These are phyloP conservation scores for Erodium texanum DNA, from an alignment of 441 rosid genomes.

Conservation along the genomic window DNA sequence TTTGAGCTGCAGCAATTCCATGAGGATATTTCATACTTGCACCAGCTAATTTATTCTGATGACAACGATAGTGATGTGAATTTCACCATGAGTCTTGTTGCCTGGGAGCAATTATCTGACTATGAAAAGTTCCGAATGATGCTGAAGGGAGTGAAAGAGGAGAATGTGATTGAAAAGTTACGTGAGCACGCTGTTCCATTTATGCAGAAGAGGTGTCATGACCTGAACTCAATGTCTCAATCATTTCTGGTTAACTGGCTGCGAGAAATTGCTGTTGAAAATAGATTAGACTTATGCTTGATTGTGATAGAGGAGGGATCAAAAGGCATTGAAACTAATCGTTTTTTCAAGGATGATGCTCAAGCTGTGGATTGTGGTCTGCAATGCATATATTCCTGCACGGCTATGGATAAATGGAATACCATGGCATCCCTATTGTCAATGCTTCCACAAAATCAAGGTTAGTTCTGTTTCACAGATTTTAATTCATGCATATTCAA, in stretches of 20 bases:
- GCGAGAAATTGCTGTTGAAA: constrained; percentile 68
- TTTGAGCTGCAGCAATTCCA: constrained; percentile 58
- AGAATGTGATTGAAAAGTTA: constrained; percentile 55
- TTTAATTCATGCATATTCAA: neutral
- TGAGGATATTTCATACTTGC: constrained; percentile 68
- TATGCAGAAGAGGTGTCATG: constrained; percentile 43
- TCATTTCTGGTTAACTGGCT: constrained; percentile 88
- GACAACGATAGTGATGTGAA: constrained; percentile 43
- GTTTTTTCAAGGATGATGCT: constrained; percentile 61
- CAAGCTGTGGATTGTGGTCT: constrained; percentile 80
- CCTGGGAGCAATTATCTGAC: constrained; percentile 79
- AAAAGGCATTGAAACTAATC: constrained; percentile 36
- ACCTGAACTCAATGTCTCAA: constrained; percentile 22
- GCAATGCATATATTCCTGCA: constrained; percentile 71
- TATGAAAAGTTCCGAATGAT: constrained; percentile 77
- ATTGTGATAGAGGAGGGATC: constrained; percentile 85
- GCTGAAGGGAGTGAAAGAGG: constrained; percentile 61
- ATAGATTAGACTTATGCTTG: constrained; percentile 68
- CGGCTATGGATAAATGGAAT: constrained; percentile 72
- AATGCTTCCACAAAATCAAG: constrained; percentile 71
- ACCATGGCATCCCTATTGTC: constrained; percentile 74
- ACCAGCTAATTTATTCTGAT: constrained; percentile 64
- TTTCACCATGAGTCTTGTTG: constrained; percentile 52
- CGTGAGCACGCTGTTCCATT: constrained; percentile 68
- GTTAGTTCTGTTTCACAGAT: constrained; percentile 30